Base-by-base conservation (phyloP, 2,329 filamentous ascomycete species). In the Trichoderma asperellum region DNA sequence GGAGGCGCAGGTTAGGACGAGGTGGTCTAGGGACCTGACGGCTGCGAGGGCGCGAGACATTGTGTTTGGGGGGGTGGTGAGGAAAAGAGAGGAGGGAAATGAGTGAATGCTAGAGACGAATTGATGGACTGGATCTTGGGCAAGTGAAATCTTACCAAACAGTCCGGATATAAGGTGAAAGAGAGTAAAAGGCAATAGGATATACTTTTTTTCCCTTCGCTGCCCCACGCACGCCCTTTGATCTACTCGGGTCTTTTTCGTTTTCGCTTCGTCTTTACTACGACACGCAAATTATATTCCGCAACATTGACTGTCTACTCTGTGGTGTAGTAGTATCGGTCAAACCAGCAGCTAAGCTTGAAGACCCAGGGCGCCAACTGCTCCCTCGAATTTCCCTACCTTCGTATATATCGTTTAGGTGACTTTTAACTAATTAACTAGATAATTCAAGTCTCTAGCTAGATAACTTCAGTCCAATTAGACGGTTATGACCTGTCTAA, bases 1-100 rank as follows among this genome's bases (percentile, higher is more conserved):
- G 68, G 82, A 82, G 49, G 79, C 79, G 70, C 87, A 87, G 1
- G 88, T 90, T 21, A 90, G 80, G 70, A 90, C 87, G 10, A 90
- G 77, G 72, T 90, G 88, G 76, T 90, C 87, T 16, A 90, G 79
- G 10, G 86, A 83, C 62, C 78, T 81, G 70, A 83, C 79, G 29
- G 75, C 66, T 0, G 75, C 74, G 34, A 73, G 68, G 5, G 64
- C 27, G 12, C 53, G 69, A 34, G 72, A 63, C 74, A 74, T 76
- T 24, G 24, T 24, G 24, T 87, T n/a, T n/a, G 43, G 24, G 18
- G 16, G 12, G 29, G 27, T 32, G 32, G 7, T 32, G 32, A 5
- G 24, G 12, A 6, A 29, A 2, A 2, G 12, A 29, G 14, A 16
- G 2, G 21, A 16, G 4, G 4, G 4, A 16, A 29, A 29, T 27